Conservation (phyloP, 192 early-diverging fungal genomes). For the Rhizophagus clarus region DNA sequence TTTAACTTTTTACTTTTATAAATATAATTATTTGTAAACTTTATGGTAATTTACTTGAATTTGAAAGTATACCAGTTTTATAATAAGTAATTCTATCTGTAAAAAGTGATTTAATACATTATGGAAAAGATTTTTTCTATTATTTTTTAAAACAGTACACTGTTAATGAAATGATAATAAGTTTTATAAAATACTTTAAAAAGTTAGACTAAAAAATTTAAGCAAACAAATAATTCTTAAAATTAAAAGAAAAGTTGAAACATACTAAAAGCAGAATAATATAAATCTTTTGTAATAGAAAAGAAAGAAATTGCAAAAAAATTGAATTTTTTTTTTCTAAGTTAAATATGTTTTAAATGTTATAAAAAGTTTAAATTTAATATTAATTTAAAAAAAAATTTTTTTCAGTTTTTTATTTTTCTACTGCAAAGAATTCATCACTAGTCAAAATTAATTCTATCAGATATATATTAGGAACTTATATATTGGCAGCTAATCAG, state of each 20-base stretch:
- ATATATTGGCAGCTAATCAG: no score
- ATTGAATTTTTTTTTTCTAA: no score
- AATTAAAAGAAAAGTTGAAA: background rate
- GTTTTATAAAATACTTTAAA: background rate
- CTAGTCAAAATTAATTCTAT: no score
- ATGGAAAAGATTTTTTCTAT: conserved; percentile 7
- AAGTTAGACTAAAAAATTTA: background rate
- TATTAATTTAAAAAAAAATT: no score
- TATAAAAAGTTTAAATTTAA: no score
- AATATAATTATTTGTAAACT: background rate
- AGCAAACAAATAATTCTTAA: background rate
- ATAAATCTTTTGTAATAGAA: no score
- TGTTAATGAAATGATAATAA: background rate
- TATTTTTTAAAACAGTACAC: background rate
- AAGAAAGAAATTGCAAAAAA: no score
- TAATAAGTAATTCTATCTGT: conserved; percentile 11
- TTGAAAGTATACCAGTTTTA: background rate
- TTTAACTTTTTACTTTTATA: background rate
- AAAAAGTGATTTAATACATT: background rate
- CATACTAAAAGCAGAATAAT: background rate
- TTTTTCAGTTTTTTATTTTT: no score
- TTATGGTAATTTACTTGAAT: background rate
- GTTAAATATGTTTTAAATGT: no score
- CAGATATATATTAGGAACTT: no score
- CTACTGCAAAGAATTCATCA: no score